Base-by-base conservation (phyloP, 805 yeast genomes). In the Yarrowia yakushimensis region DNA sequence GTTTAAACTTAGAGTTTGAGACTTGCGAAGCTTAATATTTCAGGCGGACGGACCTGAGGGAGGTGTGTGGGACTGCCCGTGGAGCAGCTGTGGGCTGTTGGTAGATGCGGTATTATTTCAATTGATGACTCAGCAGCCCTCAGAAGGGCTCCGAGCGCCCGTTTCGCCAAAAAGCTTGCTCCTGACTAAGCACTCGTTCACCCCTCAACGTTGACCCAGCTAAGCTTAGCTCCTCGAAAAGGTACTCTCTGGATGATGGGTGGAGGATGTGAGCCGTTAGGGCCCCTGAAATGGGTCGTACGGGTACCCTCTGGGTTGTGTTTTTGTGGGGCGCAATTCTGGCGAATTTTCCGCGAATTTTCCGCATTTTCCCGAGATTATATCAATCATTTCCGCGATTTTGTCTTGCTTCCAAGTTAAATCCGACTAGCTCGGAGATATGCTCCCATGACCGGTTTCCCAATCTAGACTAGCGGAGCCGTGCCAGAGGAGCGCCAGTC, bases 361-460 rank as follows among this genome's bases (percentile, higher is more conserved):
- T 8, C 27, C 27, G 27, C 27, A 25, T 25, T 25, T 8, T 4
- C 27, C 27, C 27, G 8, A 25, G 8, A 8, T 4, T 8, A 4
- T 25, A 8, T 25, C 27, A 25, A 4, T 25, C 27, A 8, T 8
- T 25, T 25, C 27, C 27, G 8, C 27, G n/a, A n/a, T n/a, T n/a
- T n/a, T n/a, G 8, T 25, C 8, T 31, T 31, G 36, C 36, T 37
- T 25, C 23, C 48, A 43, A 28, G 34, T 18, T 43, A 43, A 43
- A 28, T 27, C 50, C 50, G 50, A 42, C 45, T 15, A 43, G 34
- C 54, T 30, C 54, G 54, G 54, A 46, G 54, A 46, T 46, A 46
- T 46, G 54, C 30, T 46, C 54, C 54, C 54, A 46, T 46, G 54
- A 46, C 34, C n/a, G 43, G 25, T 20, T 37, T 18, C 41, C 41